Conservation (phyloP, 1,284 basidiomycete species). For the Volvariella surrecta region DNA sequence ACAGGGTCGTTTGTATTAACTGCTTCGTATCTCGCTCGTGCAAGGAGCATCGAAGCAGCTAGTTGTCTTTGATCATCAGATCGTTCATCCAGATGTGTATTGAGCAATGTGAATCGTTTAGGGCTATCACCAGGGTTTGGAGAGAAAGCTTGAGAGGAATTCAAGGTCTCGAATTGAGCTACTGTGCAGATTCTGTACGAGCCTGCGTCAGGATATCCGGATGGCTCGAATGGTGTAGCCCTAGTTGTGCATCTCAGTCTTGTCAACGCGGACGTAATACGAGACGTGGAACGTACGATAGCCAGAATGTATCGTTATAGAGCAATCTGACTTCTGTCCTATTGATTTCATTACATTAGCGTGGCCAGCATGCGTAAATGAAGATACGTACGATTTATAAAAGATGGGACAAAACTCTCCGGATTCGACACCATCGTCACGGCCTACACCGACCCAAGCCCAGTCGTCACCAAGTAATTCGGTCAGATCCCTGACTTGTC, state of each 20-base stretch:
- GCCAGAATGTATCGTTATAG: conserved; percentile 45
- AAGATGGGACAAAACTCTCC: conserved; percentile 65
- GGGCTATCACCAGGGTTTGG: no score
- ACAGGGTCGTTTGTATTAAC: conserved; percentile 29
- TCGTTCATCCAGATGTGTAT: conserved; percentile 47
- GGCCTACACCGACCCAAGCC: conserved; percentile 54
- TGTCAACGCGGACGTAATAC: background rate
- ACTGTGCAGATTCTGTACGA: conserved; percentile 43
- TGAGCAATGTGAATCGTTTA: conserved; percentile 32
- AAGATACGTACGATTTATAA: conserved; percentile 38
- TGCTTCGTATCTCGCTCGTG: conserved; percentile 41
- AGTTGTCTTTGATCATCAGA: conserved; percentile 44
- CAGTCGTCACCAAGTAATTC: conserved; percentile 46
- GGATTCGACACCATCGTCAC: conserved; percentile 45
- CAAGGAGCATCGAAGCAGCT: conserved; percentile 41
- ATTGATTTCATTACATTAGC: background rate
- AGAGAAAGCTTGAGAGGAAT: conserved; percentile 3
- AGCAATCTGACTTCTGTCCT: conserved; percentile 31
- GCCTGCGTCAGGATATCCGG: conserved; percentile 46
- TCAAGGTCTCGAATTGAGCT: conserved; percentile 26
- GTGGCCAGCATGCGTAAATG: background rate
- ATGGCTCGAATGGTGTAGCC: conserved; percentile 39
- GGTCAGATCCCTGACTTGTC: conserved; percentile 52
- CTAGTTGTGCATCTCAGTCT: conserved; percentile 20
- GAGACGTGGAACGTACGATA: conserved; percentile 30